Base-by-base conservation (phyloP, 768 basidiomycete species). In the Lepiota subincarnata region DNA sequence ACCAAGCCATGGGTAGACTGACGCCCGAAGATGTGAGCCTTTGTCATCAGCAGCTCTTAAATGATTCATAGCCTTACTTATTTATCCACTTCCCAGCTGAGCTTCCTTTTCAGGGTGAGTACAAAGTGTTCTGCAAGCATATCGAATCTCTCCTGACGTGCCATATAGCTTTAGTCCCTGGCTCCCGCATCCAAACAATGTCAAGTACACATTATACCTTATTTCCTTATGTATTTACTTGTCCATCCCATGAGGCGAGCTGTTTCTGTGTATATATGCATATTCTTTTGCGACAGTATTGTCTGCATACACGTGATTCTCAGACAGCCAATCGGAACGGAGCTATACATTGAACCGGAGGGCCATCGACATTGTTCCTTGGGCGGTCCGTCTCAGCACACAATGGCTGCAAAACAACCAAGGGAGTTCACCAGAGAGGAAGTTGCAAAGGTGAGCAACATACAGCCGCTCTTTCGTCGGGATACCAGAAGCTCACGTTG, bases 1-100 rank as follows among this genome's bases (percentile, higher is more conserved):
- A 90, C 34, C 65, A 89, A 79, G 94, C 95, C 0, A 93, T 98
- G 89, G 95, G 95, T 19, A 83, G 93, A 54, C 70, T 98, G 64
- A 96, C 94, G 3, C 89, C 92, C 0, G 90, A 86, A 61, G 87
- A 89, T 73, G 81, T 84, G 62, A 64, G 81, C 69, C 14, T 14
- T 2, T 42, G 43, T 44, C 14, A 12, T 28, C 19, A 14, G 7
- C 19, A 14, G 7, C 8, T 31, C 31, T 8, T 7, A 31, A 31
- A 11, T 31, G 31, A 31, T 2, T 11, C 7, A 8, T 8, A 31
- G 2, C 31, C 31, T 31, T 31, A 31, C 31, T 7, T 50, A 48
- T 48, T 20, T 51, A 19, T 34, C 53, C 11, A 28, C 24, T 42
- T 24, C 12, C 28, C 60, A 83, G 81, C 72, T 84, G 53, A 68